These are phyloP conservation scores for Crinitomyces ghanaensis DNA, from an alignment of 805 yeast genomes.

Conservation along the genomic window DNA sequence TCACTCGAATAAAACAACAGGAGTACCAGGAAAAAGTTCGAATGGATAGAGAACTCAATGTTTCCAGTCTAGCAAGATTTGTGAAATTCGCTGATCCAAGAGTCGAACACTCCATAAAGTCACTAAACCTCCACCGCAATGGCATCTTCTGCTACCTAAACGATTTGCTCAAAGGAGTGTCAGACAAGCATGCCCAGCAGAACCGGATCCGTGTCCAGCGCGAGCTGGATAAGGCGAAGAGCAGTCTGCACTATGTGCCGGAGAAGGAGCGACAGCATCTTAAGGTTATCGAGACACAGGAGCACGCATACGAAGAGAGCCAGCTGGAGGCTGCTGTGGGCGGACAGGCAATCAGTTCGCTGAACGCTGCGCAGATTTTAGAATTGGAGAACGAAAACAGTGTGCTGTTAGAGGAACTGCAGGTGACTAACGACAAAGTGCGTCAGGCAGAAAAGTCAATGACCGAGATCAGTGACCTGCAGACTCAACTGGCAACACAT, in stretches of 20 bases:
- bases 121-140: constrained; percentile 24
- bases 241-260: constrained; percentile 10
- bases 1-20: constrained; percentile 28
- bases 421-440: constrained; percentile 27
- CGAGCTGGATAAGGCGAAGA: constrained; percentile 18
- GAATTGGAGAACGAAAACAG: constrained; percentile 27
- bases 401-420: constrained; percentile 27
- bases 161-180: constrained; percentile 20
- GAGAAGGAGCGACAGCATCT: not conserved
- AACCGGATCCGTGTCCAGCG: constrained; percentile 26
- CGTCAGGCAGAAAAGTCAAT: constrained; percentile 29
- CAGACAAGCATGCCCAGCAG: constrained; percentile 25
- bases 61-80: constrained; percentile 12
- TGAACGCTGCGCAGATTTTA: constrained; percentile 17
- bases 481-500: constrained; percentile 64
- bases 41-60: constrained; percentile 10
- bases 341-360: not conserved
- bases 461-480: constrained; percentile 59
- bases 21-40: constrained; percentile 20
- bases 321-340: not conserved
- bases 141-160: constrained; percentile 29
- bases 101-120: constrained; percentile 18
- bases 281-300: not conserved
- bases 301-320: not conserved
- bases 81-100: constrained; percentile 19